Evolutionary conservation across 2,329 filamentous ascomycete species (phyloP).

Genomic region (Aspergillus sp.): DNA sequence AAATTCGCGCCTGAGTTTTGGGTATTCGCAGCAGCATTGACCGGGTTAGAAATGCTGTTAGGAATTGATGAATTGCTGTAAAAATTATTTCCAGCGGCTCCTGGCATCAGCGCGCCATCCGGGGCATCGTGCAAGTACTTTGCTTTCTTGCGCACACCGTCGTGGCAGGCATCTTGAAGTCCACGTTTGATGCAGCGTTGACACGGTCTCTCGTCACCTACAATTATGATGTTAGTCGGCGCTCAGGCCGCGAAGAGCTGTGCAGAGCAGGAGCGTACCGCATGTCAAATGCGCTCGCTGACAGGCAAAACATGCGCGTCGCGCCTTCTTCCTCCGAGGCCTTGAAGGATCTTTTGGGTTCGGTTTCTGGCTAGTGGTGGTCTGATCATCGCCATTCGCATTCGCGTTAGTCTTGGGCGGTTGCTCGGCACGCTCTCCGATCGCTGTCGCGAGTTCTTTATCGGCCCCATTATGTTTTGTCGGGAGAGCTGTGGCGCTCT

Average conservation of each 20-base stretch:
- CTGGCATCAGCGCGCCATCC: slow-evolving; percentile 82
- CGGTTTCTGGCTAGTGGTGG: slow-evolving; percentile 62
- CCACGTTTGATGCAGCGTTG: slow-evolving; percentile 91
- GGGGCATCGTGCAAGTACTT: slow-evolving; percentile 98
- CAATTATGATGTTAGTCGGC: slow-evolving; percentile 27
- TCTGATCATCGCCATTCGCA: slow-evolving; percentile 46
- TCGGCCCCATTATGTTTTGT: slow-evolving; percentile 40
- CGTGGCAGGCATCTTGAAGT: slow-evolving; percentile 86
- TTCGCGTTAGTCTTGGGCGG: slow-evolving; percentile 24
- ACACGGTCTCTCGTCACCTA: slow-evolving; percentile 94
- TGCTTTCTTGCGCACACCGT: slow-evolving; percentile 96
- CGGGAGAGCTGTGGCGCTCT: slow-evolving; percentile 37
- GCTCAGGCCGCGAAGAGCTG: slow-evolving; percentile 5
- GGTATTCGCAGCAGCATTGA: slow-evolving; percentile 23
- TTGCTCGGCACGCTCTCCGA: slow-evolving; percentile 36
- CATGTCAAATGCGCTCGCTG: slow-evolving; percentile 97
- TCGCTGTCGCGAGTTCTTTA: slow-evolving; percentile 34
- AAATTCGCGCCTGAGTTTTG: slow-evolving; percentile 30
- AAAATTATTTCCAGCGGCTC: slow-evolving; percentile 66
- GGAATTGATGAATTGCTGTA: slow-evolving; percentile 39
- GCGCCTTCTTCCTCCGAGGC: slow-evolving; percentile 91
- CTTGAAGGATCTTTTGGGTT: slow-evolving; percentile 85
- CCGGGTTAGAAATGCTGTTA: slow-evolving; percentile 31
- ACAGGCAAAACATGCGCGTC: slow-evolving; percentile 93
- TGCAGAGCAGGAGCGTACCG: slow-evolving; percentile 64